Conservation (phyloP, 495 filamentous ascomycete genomes). For the Tricharina praecox region DNA sequence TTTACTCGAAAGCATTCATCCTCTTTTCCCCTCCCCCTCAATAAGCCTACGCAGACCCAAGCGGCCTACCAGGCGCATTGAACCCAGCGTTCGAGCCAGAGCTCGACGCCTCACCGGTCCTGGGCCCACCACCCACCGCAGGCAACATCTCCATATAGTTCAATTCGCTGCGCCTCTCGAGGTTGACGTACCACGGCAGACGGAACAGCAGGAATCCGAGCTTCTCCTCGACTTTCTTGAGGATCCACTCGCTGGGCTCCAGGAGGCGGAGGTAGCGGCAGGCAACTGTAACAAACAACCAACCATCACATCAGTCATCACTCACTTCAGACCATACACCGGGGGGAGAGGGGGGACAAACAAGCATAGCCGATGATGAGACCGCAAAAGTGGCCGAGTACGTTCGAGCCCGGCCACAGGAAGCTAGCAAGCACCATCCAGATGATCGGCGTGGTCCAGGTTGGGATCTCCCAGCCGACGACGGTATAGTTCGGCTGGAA, state of each 20-base stretch:
- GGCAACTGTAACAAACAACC: conserved; percentile 19
- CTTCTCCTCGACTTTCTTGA: conserved; percentile 18
- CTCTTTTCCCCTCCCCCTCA: too few relatives aligned
- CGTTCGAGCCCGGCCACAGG: conserved; percentile 60
- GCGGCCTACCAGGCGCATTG: not conserved
- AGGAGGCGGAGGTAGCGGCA: conserved; percentile 23
- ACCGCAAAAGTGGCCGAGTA: conserved; percentile 74
- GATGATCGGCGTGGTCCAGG: conserved; percentile 74
- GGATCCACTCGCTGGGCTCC: conserved; percentile 25
- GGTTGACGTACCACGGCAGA: conserved; percentile 19
- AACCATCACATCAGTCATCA: not conserved
- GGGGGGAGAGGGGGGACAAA: too few relatives aligned
- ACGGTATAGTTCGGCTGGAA: conserved; percentile 43
- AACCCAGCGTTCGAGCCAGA: not conserved
- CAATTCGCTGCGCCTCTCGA: conserved; percentile 22
- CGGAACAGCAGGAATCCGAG: conserved; percentile 16
- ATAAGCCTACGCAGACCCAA: not conserved
- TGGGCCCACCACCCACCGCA: conserved; percentile 3
- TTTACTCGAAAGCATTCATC: too few relatives aligned
- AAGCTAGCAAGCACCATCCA: conserved; percentile 52
- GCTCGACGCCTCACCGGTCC: not conserved
- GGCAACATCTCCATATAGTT: conserved; percentile 22
- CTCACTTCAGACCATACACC: not conserved
- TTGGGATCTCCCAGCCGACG: conserved; percentile 62
- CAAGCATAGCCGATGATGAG: conserved; percentile 70